Evolutionary conservation across 768 basidiomycete species (phyloP).

Genomic region (Vishniacozyma victoriae): DNA sequence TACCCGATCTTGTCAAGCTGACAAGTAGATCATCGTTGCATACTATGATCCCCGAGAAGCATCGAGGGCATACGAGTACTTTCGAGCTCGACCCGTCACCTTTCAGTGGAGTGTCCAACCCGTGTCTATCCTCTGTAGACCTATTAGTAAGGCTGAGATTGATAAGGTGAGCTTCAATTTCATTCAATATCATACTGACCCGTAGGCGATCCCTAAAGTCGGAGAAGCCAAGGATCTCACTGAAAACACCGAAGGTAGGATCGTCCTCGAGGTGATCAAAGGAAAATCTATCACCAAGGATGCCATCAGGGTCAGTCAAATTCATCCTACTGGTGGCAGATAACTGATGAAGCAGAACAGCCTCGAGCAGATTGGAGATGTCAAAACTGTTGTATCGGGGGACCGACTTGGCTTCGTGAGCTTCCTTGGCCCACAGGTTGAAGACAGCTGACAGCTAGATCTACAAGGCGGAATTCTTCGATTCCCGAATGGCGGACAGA

Average conservation of each 20-base stretch:
- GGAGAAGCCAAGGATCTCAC: background rate
- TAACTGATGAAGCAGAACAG: background rate
- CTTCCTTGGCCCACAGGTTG: too few relatives aligned
- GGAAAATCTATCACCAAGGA: background rate
- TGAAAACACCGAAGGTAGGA: background rate
- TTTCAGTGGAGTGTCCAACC: background rate
- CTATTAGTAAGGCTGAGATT: background rate
- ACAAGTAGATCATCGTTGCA: background rate
- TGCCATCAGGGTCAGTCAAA: background rate
- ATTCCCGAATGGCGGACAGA: constrained; percentile 22
- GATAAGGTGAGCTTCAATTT: background rate
- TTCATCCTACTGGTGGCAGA: background rate
- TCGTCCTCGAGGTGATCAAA: background rate
- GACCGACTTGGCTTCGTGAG: background rate
- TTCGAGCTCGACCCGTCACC: background rate
- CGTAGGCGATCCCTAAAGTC: background rate
- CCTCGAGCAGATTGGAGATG: background rate
- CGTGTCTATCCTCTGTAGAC: background rate
- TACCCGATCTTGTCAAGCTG: too few relatives aligned
- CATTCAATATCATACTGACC: background rate
- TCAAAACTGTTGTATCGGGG: background rate
- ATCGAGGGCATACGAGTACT: background rate
- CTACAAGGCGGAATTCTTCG: constrained; percentile 33
- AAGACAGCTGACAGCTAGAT: constrained; percentile 4
- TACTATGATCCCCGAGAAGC: background rate